Base-by-base conservation (phyloP, 257 asterid species). In the Henckelia pumila region DNA sequence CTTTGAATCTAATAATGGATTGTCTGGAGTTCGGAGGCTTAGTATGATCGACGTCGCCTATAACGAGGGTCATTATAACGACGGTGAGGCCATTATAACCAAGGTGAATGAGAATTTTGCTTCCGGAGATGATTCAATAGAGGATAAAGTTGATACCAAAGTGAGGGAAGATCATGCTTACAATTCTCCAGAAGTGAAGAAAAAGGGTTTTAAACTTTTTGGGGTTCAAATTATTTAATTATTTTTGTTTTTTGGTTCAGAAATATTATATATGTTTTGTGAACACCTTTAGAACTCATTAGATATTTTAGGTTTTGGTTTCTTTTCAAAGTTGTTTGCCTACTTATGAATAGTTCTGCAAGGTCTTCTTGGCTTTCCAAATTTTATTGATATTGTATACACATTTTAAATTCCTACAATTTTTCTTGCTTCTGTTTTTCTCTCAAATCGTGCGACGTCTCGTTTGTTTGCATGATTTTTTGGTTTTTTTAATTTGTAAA, bases 31-130 rank as follows among this genome's bases (percentile, higher is more conserved):
- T 21, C 75, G 40, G 58, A 74, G 74, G 0, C 0, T 68, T 24
- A 72, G 56, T 32, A 66, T 81, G 75, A 77, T 89, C 2, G 88
- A 86, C 20, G 89, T 80, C 22, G 77, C 69, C 6, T 63, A 73
- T 58, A 59, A 20, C 0, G 65, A 44, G 11, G 69, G 53, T 9
- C 52, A 1, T 14, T 24, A 21, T 21, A 44, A 44, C 53, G 53
- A 44, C 20, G 55, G 30, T 2, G 30, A 21, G 14, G 67, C 21
- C 10, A 16, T n/a, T n/a, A n/a, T 7, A 19, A 4, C 28, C 14
- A 11, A 20, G 28, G 60, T 3, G 40, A 28, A 59, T 2, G 64
- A 25, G 10, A 35, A 17, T 47, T 32, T 8, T 58, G 67, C 49
- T 63, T 28, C 21, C 0, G 57, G n/a, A n/a, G 19, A 21, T 30